Evolutionary conservation across 352 stramenopile species (phyloP).

Genomic region (Phytopythium aichiense): DNA sequence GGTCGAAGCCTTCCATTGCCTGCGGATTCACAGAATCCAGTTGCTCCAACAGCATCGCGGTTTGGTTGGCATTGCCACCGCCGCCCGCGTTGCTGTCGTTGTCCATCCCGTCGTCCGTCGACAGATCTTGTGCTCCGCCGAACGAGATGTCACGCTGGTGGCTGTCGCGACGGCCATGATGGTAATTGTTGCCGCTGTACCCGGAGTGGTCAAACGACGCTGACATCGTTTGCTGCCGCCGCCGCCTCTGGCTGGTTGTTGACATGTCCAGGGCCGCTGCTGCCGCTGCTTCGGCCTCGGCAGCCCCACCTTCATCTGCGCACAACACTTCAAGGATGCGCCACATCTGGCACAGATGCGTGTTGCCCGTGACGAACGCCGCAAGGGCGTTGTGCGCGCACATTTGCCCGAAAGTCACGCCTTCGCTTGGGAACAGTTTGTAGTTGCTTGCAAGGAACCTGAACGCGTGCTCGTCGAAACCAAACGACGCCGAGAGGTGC

Average conservation of each 20-base stretch:
- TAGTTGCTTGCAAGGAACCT: slow-evolving; percentile 81
- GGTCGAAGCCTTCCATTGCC: slow-evolving; percentile 83
- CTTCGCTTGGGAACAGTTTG: slow-evolving; percentile 29
- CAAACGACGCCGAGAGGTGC: slow-evolving; percentile 77
- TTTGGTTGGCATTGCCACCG: slow-evolving; percentile 49
- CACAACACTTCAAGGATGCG: slow-evolving; percentile 80
- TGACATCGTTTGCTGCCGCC: background rate
- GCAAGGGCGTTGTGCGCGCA: slow-evolving; percentile 82
- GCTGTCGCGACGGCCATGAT: background rate
- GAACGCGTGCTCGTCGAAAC: slow-evolving; percentile 85
- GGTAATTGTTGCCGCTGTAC: slow-evolving; percentile 3
- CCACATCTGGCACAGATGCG: slow-evolving; percentile 83
- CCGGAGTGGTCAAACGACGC: slow-evolving; percentile 6
- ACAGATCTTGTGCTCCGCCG: slow-evolving; percentile 2
- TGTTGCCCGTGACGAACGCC: slow-evolving; percentile 66
- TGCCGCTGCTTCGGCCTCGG: slow-evolving; percentile 1
- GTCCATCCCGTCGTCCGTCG: slow-evolving; percentile 1
- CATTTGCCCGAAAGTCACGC: slow-evolving; percentile 60
- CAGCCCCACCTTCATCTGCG: slow-evolving; percentile 24
- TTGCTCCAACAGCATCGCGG: slow-evolving; percentile 74
- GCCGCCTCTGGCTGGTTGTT: slow-evolving; percentile 2
- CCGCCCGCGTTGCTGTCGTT: background rate
- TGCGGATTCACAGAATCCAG: slow-evolving; percentile 85
- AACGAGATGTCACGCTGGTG: slow-evolving; percentile 1
- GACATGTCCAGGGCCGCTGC: slow-evolving; percentile 1